Evolutionary conservation across 106 monocot genomes (phyloP), one percentile per base, ranked within the genome.

Genomic region (Acanthochlamys bracteata): DNA sequence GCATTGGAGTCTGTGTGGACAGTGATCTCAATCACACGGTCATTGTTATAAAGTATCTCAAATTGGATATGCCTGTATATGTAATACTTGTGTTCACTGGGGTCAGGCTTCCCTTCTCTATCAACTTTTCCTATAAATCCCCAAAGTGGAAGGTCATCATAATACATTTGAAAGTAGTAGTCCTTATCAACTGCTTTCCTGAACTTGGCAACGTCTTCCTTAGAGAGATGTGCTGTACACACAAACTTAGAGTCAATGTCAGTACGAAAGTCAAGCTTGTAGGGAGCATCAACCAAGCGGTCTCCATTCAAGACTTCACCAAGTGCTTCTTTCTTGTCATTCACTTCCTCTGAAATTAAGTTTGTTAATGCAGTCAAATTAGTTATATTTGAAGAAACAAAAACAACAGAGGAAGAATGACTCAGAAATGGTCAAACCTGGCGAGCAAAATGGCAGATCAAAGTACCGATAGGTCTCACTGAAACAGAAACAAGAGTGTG

Each of bases 391-490:
- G 17, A 49, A 49, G 17, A 47, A 40, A 25, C 20, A 55, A 24
- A 27, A 22, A 26, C 11, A 12, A 12, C 10, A 15, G 52, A 40
- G 15, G 17, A 43, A 53, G 12, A 8, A 68, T 43, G 16, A 61
- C 10, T 21, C 23, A 54, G 39, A 20, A 10, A 42, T 39, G 62
- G 33, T 1, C 63, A 66, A 69, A 88, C 87, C 80, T 83, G 83
- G 74, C 60, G 58, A 69, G 63, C 87, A 88, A 72, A 83, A 88
- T 20, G 87, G 80, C 53, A 88, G 83, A 64, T 88, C 80, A 46
- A 80, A 88, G 74, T 75, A 88, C 26, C 83, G 79, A 64, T 83
- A 83, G 1, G 87, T 88, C 60, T 88, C 87, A 51, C 87, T 83
- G 80, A 24, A 76, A 81, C 39, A 60, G 42, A 54, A 63, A 53